A percentile compares a stretch with the other conserved stretches of the same genome.
phyloP scores from a whole-genome alignment of 805 yeast genomes.

The Candida silvatica region DNA sequence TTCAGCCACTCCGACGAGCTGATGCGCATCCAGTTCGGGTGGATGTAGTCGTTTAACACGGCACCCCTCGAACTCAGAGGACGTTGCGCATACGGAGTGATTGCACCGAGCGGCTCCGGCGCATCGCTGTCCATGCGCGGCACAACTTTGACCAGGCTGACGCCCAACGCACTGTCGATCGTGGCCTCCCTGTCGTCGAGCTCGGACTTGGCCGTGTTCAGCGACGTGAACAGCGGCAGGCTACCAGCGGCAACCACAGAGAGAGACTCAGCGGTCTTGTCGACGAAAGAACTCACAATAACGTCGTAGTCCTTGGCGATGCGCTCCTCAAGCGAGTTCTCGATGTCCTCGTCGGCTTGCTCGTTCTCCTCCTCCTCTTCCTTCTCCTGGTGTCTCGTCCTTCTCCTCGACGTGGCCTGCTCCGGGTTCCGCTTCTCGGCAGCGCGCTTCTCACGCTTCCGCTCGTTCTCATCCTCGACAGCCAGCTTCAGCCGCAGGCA shows the following conservation, averaged over 20 bases:
- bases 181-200: slow-evolving; percentile 67
- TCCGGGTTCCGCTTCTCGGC: neutral
- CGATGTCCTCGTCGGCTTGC: slow-evolving; percentile 10
- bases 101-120: slow-evolving; percentile 34
- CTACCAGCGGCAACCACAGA: slow-evolving; percentile 52
- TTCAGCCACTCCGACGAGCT: slow-evolving; percentile 62
- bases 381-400: slow-evolving; percentile 1
- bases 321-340: slow-evolving; percentile 27
- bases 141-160: slow-evolving; percentile 56
- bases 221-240: slow-evolving; percentile 73
- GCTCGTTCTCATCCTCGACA: slow-evolving; percentile 7
- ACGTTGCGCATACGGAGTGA: slow-evolving; percentile 23
- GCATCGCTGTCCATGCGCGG: slow-evolving; percentile 36
- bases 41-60: slow-evolving; percentile 43
- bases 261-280: slow-evolving; percentile 57
- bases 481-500: slow-evolving; percentile 34
- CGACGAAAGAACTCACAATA: slow-evolving; percentile 43
- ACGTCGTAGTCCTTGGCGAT: slow-evolving; percentile 51
- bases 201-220: slow-evolving; percentile 51
- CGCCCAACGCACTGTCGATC: slow-evolving; percentile 48
- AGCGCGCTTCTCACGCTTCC: neutral
- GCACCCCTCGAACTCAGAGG: slow-evolving; percentile 33
- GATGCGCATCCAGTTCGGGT: slow-evolving; percentile 57
- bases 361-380: slow-evolving; percentile 4
- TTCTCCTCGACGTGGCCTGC: neutral